Percentiles rank a stretch among this genome's conserved stretches.
Conservation (phyloP, 1,284 basidiomycete genomes). For the Ganoderma lucidum region DNA sequence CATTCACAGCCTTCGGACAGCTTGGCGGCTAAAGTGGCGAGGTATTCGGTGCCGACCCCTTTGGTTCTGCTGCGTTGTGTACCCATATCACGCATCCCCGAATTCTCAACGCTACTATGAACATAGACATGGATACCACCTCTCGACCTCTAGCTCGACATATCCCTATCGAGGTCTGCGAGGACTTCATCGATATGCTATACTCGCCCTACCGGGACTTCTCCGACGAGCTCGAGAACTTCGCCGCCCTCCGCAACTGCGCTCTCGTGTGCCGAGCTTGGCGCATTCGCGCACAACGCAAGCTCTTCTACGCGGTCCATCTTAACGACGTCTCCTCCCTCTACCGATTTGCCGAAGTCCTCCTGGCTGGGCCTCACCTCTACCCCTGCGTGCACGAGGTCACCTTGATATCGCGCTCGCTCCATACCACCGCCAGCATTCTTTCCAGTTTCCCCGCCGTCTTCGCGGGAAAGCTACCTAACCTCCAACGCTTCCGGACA, state of each 20-base stretch:
- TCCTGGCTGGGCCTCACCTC: not conserved
- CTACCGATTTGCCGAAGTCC: not conserved
- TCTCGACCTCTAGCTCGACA: not conserved
- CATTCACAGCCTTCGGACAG: not conserved
- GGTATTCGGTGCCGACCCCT: not conserved
- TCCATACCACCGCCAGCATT: not conserved
- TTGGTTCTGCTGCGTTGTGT: not conserved
- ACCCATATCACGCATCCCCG: not conserved
- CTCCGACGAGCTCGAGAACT: not conserved
- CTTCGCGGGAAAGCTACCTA: not conserved
- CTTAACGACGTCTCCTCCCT: not conserved
- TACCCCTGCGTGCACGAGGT: not conserved
- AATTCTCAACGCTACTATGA: not conserved
- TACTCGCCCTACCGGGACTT: not conserved
- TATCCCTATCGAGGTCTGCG: slow-evolving; percentile 32
- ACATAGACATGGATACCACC: not conserved
- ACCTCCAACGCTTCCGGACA: not conserved
- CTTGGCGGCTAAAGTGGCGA: not conserved
- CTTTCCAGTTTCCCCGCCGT: not conserved
- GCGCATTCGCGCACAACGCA: not conserved
- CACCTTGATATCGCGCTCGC: not conserved
- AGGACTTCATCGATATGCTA: slow-evolving; percentile 39
- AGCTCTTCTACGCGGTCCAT: not conserved
- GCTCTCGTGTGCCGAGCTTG: not conserved
- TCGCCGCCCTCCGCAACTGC: not conserved